Base-by-base conservation (phyloP, 2,329 filamentous ascomycete genomes). In the Phyllosticta capitalensis region DNA sequence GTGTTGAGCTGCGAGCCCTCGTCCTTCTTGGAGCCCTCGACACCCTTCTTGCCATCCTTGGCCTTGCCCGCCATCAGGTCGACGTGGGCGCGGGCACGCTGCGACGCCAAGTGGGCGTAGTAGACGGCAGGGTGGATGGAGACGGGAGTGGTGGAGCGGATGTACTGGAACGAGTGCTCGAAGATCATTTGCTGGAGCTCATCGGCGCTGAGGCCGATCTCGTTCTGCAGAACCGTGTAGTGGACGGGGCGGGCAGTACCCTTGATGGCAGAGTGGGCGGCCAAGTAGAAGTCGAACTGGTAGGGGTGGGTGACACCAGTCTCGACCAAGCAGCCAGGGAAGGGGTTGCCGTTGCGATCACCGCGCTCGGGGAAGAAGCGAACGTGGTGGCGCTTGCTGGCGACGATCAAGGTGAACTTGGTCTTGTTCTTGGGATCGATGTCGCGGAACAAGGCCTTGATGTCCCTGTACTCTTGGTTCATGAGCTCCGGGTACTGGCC, bases 151-250 rank as follows among this genome's bases (percentile, higher is more conserved):
- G 92, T 97, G 0, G 92, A 94, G 17, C 94, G 85, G 59, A 88
- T 86, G 68, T 96, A 99, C 59, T 95, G 90, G 73, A 96, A 99
- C 52, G 88, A 95, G 63, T 96, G 91, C 65, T 96, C 88, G 67
- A 97, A 97, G 21, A 97, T 87, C 82, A 97, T 88, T 59, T 86
- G 86, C 67, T 96, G 89, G 0, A 99, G 78, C 1, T 86, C 80
- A 50, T 89, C 84, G 0, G 86, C 79, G 0, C 79, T 72, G 67
- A 89, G 81, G 1, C 81, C 77, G 56, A 86, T 83, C 71, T 97
- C 91, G 69, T 99, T 94, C 53, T 88, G 70, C 21, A 99, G 84
- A 14, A 96, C 87, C 63, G 92, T 88, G 72, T 99, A 99, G 67
- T 95, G 90, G 0, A 95, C 90, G 0, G 94, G 94, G 1, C 94